Evolutionary conservation across 331 rosid genomes (phyloP).

Genomic region (Pyrus hybrid): DNA sequence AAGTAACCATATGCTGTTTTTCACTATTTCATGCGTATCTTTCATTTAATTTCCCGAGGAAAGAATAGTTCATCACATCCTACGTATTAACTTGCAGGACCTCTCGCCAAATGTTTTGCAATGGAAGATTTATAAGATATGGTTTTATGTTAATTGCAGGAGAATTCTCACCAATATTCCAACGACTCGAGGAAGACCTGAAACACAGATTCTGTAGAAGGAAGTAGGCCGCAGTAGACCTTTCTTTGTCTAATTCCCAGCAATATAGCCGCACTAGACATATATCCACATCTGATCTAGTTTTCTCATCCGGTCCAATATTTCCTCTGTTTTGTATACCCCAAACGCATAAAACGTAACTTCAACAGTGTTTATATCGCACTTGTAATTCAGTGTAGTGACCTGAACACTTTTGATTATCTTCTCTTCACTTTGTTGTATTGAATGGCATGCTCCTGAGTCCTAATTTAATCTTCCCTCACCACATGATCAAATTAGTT

Average conservation of each 20-base stretch:
- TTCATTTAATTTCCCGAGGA: background rate
- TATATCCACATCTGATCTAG: too few relatives aligned
- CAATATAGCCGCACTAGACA: background rate
- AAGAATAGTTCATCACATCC: background rate
- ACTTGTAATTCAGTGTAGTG: too few relatives aligned
- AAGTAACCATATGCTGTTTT: background rate
- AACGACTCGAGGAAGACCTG: constrained; percentile 49
- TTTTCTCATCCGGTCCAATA: too few relatives aligned
- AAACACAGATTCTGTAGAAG: constrained; percentile 37
- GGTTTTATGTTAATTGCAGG: constrained; percentile 41
- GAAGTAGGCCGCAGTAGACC: background rate
- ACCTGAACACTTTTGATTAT: too few relatives aligned
- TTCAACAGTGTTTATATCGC: too few relatives aligned
- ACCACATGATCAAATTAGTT: too few relatives aligned
- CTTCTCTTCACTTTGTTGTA: too few relatives aligned
- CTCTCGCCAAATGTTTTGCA: background rate
- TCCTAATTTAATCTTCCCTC: too few relatives aligned
- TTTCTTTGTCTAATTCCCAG: background rate
- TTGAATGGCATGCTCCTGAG: too few relatives aligned
- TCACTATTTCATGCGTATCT: background rate
- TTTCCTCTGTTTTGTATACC: too few relatives aligned
- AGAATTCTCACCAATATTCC: constrained; percentile 43
- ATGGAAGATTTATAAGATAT: background rate
- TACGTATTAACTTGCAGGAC: background rate
- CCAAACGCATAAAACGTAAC: too few relatives aligned